Base-by-base conservation (phyloP, 2,329 filamentous ascomycete genomes). In the Aureobasidium lini region DNA sequence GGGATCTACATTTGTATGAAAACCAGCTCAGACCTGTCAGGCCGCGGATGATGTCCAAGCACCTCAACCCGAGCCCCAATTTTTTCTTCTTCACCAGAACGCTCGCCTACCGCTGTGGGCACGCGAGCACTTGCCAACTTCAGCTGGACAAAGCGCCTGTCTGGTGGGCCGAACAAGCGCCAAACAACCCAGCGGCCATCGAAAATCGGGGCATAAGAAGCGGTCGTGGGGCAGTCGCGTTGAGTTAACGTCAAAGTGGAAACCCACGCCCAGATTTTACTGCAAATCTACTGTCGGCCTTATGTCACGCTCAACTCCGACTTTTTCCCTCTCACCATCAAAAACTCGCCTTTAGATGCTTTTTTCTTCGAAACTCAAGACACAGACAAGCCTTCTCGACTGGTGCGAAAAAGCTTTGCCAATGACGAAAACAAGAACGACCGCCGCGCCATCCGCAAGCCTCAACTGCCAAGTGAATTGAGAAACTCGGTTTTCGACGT, bases 111-210 rank as follows among this genome's bases (percentile, higher is more conserved):
- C 43, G 42, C 32, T 37, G 53, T 1, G 42, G 34, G 28, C 54
- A 57, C 43, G 54, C 54, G 54, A 57, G 54, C 54, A 57, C 42
- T 40, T 57, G 43, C 54, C 54, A 47, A 23, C 42, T 48, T n/a
- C 2, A 46, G 40, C 40, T 57, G 54, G 43, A 46, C 54, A 57
- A 34, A 57, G 54, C 54, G 42, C 34, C 34, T 34, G 42, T 57
- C 29, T 37, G 28, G 34, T 57, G 54, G 54, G 43, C 43, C 54
- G 42, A 57, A 47, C 42, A 47, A 57, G 53, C 53, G 43, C 53
- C 53, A 57, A 57, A 57, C 34, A 54, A 28, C 49, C 28, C 49
- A 53, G 49, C 49, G 49, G 11, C 16, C 29, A 46, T 43, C 11
- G 34, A 48, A 57, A 39, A 47, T 57, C 11, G 34, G 40, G 54